phyloP scores from a whole-genome alignment of 192 early-diverging fungal genomes.

The Coemansia sp. region DNA sequence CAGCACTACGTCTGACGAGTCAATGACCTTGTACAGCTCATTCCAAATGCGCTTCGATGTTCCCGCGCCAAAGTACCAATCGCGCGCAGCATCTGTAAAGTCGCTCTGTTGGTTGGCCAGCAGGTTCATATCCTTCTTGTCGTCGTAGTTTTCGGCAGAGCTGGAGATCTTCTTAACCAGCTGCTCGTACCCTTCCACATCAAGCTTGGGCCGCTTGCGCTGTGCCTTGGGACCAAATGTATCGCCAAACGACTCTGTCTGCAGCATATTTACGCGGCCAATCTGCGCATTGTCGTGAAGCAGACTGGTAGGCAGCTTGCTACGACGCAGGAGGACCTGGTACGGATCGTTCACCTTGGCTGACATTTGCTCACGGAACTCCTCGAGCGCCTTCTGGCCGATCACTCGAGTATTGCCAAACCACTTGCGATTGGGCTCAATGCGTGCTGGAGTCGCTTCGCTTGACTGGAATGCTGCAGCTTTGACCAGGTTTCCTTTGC shows the following conservation, averaged over 20 bases:
- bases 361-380: slow-evolving; percentile 88
- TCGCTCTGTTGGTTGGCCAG: slow-evolving; percentile 72
- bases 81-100: slow-evolving; percentile 70
- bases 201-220: slow-evolving; percentile 90
- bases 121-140: slow-evolving; percentile 70
- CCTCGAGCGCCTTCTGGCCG: slow-evolving; percentile 88
- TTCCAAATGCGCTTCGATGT: slow-evolving; percentile 98
- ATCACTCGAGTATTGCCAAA: slow-evolving; percentile 98
- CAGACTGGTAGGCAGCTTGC: slow-evolving; percentile 95
- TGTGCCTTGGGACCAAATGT: slow-evolving; percentile 96
- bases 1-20: slow-evolving; percentile 93
- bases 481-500: slow-evolving; percentile 88
- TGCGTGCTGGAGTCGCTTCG: slow-evolving; percentile 72
- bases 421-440: slow-evolving; percentile 95
- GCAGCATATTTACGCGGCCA: slow-evolving; percentile 84
- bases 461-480: slow-evolving; percentile 84
- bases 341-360: slow-evolving; percentile 91
- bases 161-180: slow-evolving; percentile 67
- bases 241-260: slow-evolving; percentile 86
- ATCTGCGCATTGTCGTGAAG: slow-evolving; percentile 70
- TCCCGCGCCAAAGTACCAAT: slow-evolving; percentile 89
- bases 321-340: slow-evolving; percentile 87
- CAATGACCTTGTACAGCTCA: slow-evolving; percentile 98
- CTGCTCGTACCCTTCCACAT: slow-evolving; percentile 71
- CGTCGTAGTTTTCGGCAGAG: slow-evolving; percentile 62